Evolutionary conservation across 2,329 filamentous ascomycete species (phyloP).

Genomic region (Mariannaea sp.): DNA sequence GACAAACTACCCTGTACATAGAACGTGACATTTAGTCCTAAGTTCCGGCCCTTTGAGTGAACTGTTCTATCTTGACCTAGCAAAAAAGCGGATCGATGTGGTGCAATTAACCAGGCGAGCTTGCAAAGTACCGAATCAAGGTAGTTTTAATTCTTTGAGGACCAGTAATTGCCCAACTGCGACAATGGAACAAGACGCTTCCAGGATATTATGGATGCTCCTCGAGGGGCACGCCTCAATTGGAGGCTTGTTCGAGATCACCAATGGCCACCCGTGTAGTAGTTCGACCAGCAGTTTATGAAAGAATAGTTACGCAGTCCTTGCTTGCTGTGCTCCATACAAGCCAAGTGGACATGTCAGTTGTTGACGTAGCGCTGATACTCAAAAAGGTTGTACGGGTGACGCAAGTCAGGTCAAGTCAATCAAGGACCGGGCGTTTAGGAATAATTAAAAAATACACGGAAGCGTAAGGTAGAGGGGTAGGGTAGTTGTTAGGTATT

Average conservation of each 20-base stretch:
- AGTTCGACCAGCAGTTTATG: constrained; percentile 5
- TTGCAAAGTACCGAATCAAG: no score
- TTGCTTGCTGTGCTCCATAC: background rate
- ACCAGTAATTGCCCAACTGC: no score
- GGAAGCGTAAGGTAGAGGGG: background rate
- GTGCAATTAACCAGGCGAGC: no score
- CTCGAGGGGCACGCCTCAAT: background rate
- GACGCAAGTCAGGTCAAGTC: background rate
- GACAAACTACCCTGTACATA: no score
- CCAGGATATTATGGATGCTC: constrained; percentile 1
- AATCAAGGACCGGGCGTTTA: background rate
- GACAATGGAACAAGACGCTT: no score
- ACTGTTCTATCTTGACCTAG: no score
- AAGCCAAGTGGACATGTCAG: background rate
- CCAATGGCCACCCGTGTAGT: no score
- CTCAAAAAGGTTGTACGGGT: background rate
- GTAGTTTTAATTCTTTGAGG: no score
- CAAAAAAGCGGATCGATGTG: no score
- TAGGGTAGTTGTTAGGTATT: background rate
- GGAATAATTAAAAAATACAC: no score
- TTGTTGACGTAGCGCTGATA: background rate
- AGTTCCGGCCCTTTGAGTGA: no score
- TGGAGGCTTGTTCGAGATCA: constrained; percentile 13
- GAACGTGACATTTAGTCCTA: no score
- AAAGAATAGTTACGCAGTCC: background rate